phyloP scores from a whole-genome alignment of 768 basidiomycete genomes.

The Mycena belliarum region DNA sequence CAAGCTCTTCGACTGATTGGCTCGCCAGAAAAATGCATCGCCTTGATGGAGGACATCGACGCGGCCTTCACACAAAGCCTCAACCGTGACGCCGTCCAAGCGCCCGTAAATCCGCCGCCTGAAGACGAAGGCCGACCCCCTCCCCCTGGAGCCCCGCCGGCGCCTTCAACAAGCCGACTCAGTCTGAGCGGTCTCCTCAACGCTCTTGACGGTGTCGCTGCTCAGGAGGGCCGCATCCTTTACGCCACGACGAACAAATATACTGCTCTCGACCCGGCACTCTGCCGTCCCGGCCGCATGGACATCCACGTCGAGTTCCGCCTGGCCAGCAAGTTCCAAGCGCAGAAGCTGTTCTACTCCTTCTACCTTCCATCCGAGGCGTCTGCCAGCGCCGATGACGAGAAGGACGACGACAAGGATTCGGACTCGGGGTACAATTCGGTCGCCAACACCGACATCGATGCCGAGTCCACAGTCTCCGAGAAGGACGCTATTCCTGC shows the following conservation, averaged over 20 bases:
- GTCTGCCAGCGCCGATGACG: constrained; percentile 27
- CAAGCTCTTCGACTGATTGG: not conserved
- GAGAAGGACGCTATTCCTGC: constrained; percentile 6
- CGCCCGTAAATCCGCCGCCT: constrained; percentile 3
- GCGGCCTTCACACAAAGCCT: constrained; percentile 60
- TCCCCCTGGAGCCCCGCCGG: constrained; percentile 14
- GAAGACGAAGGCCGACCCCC: constrained; percentile 19
- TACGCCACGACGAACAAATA: constrained; percentile 83
- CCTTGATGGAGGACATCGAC: constrained; percentile 85
- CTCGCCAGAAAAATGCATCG: constrained; percentile 56
- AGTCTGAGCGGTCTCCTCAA: constrained; percentile 77
- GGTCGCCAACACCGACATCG: constrained; percentile 22
- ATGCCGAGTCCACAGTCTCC: constrained; percentile 25
- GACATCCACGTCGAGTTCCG: constrained; percentile 79
- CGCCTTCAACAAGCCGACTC: constrained; percentile 38
- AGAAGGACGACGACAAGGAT: constrained; percentile 22
- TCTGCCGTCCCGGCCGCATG: constrained; percentile 79
- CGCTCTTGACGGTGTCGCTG: constrained; percentile 77
- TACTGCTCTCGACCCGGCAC: constrained; percentile 66
- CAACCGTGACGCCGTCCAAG: constrained; percentile 37
- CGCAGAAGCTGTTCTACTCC: constrained; percentile 59
- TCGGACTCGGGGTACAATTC: constrained; percentile 27
- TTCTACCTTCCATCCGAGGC: constrained; percentile 60
- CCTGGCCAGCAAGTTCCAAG: constrained; percentile 71
- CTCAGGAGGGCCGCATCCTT: constrained; percentile 80